These are phyloP conservation scores for Bryopsis sp. DNA, from an alignment of 139 green algal species.

Conservation along the genomic window DNA sequence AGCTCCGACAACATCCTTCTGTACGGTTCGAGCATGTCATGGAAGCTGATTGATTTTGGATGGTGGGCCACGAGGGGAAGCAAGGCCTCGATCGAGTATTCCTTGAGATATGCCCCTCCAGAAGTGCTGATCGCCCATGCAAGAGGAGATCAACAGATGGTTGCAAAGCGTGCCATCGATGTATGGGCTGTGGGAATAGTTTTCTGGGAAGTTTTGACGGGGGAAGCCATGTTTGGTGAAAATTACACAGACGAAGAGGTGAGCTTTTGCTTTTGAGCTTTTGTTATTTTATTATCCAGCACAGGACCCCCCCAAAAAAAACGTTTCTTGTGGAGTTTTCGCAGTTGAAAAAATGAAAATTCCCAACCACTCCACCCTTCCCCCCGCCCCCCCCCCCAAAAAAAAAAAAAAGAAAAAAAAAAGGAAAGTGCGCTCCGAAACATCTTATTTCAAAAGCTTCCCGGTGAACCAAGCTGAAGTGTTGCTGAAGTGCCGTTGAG, in stretches of 20 bases:
- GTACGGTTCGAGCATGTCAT: background rate
- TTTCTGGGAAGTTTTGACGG: constrained; percentile 11
- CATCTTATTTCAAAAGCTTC: too few relatives aligned
- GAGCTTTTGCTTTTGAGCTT: background rate
- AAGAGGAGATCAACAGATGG: background rate
- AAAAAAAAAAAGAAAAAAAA: too few relatives aligned
- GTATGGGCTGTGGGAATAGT: constrained; percentile 8
- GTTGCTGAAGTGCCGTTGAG: too few relatives aligned
- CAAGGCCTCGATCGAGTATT: constrained; percentile 7
- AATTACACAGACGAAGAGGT: constrained; percentile 12
- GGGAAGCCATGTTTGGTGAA: constrained; percentile 2
- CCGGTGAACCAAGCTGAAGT: too few relatives aligned
- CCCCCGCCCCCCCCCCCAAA: too few relatives aligned
- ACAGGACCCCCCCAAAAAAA: too few relatives aligned
- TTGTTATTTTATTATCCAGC: too few relatives aligned
- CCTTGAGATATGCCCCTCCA: constrained; percentile 8
- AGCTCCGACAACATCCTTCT: constrained; percentile 6
- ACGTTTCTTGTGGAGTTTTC: too few relatives aligned
- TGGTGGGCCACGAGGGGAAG: background rate
- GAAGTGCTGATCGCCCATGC: background rate
- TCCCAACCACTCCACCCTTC: too few relatives aligned
- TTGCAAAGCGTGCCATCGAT: background rate
- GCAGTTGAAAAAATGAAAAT: too few relatives aligned
- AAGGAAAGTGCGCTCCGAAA: too few relatives aligned
- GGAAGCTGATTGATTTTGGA: constrained; percentile 15